Evolutionary conservation across 495 filamentous ascomycete species (phyloP).

Genomic region (Lasiosphaeria hispida): DNA sequence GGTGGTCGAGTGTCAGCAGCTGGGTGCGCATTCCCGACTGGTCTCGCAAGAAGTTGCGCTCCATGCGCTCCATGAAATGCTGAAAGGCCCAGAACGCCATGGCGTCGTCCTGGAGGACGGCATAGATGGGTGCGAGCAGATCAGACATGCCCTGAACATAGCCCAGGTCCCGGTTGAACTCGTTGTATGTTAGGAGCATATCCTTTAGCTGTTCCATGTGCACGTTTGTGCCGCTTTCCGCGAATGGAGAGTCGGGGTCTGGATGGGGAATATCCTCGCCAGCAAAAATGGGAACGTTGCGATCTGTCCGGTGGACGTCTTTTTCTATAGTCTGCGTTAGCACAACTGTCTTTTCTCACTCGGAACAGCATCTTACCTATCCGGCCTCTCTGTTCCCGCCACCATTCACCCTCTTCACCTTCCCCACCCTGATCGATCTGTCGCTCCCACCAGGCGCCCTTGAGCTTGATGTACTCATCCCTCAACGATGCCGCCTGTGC

Average conservation of each 20-base stretch:
- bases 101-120: constrained; percentile 94
- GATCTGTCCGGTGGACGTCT: constrained; percentile 95
- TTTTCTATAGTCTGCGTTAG: constrained; percentile 68
- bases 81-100: constrained; percentile 97
- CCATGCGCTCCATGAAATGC: constrained; percentile 95
- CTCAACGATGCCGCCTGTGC: constrained; percentile 78
- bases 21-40: constrained; percentile 94
- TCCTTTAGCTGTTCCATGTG: constrained; percentile 99
- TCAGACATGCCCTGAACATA: constrained; percentile 99
- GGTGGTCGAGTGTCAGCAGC: constrained; percentile 83
- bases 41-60: constrained; percentile 94
- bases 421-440: constrained; percentile 78
- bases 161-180: constrained; percentile 87
- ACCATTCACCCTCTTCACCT: constrained; percentile 80
- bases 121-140: constrained; percentile 91
- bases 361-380: constrained; percentile 65
- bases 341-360: neutral
- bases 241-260: constrained; percentile 93
- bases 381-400: constrained; percentile 88
- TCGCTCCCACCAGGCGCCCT: constrained; percentile 94
- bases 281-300: constrained; percentile 85
- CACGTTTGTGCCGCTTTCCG: constrained; percentile 86
- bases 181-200: constrained; percentile 97
- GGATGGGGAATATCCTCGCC: constrained; percentile 98
- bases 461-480: constrained; percentile 91